Evolutionary conservation across 495 filamentous ascomycete genomes (phyloP), one percentile per base, ranked within the genome.

Genomic region (Alectoria sarmentosa): DNA sequence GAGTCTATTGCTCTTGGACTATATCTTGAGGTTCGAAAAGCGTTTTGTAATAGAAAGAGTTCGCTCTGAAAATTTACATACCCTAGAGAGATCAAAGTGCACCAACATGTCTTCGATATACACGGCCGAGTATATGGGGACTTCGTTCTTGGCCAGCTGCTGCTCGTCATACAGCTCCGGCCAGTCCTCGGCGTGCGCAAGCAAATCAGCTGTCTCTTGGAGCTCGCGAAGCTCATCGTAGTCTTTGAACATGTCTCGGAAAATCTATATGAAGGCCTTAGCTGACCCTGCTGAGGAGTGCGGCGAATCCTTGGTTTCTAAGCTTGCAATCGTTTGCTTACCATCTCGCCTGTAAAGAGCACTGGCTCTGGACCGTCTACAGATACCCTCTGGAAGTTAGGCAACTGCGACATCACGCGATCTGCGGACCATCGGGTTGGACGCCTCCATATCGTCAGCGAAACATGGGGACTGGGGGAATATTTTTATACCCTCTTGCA

Each of bases 71-170:
- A 7, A n/a, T n/a, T 21, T 48, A 48, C 44, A 48, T 48, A 48
- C 44, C 41, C 41, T 23, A 26, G 44, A n/a, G n/a, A 48, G 44
- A 48, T 86, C 86, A 66, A 82, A 89, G 67, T 93, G 86, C 38
- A 98, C 92, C 69, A 95, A 96, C 92, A 98, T 96, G 74, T 98
- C 93, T 62, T 96, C 90, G 1, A 90, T 71, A 64, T 87, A 98
- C n/a, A 82, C 86, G 0, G 89, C 90, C 9, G 90, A 88, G 69
- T 94, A 97, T 0, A 97, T 88, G 0, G 93, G 92, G 1, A 97
- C 91, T 64, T 87, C 78, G 70, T 97, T 97, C 67, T 83, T 79
- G 10, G 79, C 80, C 28, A 96, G 79, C 70, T 90, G 85, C 14
- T 78, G 79, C 65, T 85, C 79, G 71, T 93, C 84, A 71, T 96